Base-by-base conservation (phyloP, 208 protist genomes). In the Leishmania tarentolae region DNA sequence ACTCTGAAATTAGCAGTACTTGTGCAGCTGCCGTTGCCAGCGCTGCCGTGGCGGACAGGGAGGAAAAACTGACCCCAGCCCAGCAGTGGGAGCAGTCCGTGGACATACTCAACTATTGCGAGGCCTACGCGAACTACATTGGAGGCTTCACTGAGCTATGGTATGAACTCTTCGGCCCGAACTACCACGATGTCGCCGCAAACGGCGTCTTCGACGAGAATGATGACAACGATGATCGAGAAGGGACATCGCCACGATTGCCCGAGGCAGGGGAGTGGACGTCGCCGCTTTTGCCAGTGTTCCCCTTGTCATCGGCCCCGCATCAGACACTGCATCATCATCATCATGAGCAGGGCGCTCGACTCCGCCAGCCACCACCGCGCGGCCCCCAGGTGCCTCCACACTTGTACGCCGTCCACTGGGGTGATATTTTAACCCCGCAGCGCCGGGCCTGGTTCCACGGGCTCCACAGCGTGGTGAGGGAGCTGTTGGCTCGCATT, bases 341-440 rank as follows among this genome's bases (percentile, higher is more conserved):
- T 4, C 69, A 19, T 9, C 37, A 19, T 9, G 17, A 72, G 13
- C 69, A n/a, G n/a, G 21, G 52, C 40, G 68, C n/a, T 24, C 71
- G 50, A 35, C 56, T 21, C 17, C 40, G 56, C 19, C 53, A 66
- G 56, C 56, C 9, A 17, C 9, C 37, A 50, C 15, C 9, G 8
- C 21, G 52, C 40, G 71, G 56, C 66, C 69, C 69, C 61, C 82
- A 75, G 86, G 80, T 76, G 61, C 86, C 93, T 21, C 87, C 89
- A 53, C 91, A 95, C 82, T 83, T 95, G 50, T 94, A 92, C 84
- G 90, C 89, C 75, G 89, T 95, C 31, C 73, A 76, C 76, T 97
- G 93, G 92, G 65, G 85, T 52, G 80, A 83, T 31, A 85, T 93
- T 7, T 76, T 89, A 13, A 87, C 81, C 17, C 79, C 76, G 69